Conservation (phyloP, 2,329 filamentous ascomycete species). For the Rutstroemia sp. region DNA sequence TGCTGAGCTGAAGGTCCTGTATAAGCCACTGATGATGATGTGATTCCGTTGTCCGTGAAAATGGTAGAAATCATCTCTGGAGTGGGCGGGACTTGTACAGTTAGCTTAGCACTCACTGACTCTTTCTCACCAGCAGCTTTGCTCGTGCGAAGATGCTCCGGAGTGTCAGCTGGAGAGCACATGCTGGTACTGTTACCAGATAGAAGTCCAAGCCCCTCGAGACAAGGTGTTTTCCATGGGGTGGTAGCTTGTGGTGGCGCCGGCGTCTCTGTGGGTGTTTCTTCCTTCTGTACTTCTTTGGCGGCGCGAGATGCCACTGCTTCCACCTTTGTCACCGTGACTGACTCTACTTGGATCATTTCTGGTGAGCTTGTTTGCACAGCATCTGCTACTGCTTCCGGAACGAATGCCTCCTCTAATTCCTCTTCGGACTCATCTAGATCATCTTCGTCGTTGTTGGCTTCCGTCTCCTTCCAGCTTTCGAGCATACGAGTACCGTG, state of each 20-base stretch:
- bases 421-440: slow-evolving; percentile 28
- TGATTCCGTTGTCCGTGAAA: slow-evolving; percentile 2
- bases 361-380: slow-evolving; percentile 17
- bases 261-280: neutral
- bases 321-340: neutral
- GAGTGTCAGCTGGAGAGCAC: slow-evolving; percentile 7
- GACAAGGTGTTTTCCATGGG: neutral
- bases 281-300: neutral
- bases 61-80: slow-evolving; percentile 4
- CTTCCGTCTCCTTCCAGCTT: slow-evolving; percentile 80
- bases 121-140: neutral
- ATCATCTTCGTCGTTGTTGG: slow-evolving; percentile 53
- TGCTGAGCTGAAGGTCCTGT: slow-evolving; percentile 3
- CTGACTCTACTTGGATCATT: slow-evolving; percentile 12
- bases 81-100: slow-evolving; percentile 3
- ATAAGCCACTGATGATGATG: slow-evolving; percentile 1
- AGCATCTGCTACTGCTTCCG: slow-evolving; percentile 29
- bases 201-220: neutral
- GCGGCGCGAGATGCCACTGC: neutral
- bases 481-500: slow-evolving; percentile 92
- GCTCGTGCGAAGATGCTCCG: neutral
- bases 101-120: neutral
- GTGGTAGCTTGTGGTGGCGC: neutral
- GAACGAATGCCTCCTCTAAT: slow-evolving; percentile 21
- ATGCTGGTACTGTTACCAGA: neutral